phyloP scores from a whole-genome alignment of 495 filamentous ascomycete genomes.

The Penicillium riverlandense region DNA sequence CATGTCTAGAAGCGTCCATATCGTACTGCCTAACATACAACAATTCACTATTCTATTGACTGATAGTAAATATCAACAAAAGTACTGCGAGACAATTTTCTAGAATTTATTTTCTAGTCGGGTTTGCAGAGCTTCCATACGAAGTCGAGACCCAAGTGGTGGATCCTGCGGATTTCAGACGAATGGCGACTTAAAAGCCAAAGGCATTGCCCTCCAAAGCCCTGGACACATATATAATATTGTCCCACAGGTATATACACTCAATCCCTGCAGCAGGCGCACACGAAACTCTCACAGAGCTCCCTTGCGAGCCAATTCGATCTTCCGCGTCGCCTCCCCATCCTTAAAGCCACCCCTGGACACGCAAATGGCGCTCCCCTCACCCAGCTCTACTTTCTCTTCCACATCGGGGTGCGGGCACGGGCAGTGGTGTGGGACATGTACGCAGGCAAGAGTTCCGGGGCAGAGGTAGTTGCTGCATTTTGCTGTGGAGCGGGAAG shows the following conservation, averaged over 20 bases:
- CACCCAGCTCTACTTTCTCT: constrained; percentile 82
- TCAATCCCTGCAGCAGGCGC: neutral
- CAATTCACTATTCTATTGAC: too few relatives aligned
- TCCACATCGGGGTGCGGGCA: constrained; percentile 74
- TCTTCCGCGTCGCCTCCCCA: constrained; percentile 67
- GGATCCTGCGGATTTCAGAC: too few relatives aligned
- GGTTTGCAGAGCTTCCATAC: too few relatives aligned
- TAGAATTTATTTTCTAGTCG: too few relatives aligned
- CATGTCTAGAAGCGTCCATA: too few relatives aligned
- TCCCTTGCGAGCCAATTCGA: constrained; percentile 78
- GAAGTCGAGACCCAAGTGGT: too few relatives aligned
- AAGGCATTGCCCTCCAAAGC: too few relatives aligned
- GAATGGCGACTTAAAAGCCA: too few relatives aligned
- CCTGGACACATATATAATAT: too few relatives aligned
- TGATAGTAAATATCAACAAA: too few relatives aligned
- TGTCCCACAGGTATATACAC: neutral
- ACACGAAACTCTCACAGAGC: constrained; percentile 48
- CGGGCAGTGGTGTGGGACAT: constrained; percentile 90
- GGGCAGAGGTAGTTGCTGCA: constrained; percentile 92
- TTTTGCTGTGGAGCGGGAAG: constrained; percentile 38
- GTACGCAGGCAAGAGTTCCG: constrained; percentile 80
- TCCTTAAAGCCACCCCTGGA: constrained; percentile 75
- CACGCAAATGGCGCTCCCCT: constrained; percentile 73
- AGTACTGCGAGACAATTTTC: too few relatives aligned
- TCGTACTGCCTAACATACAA: too few relatives aligned